phyloP scores from a whole-genome alignment of 148 eudicot species.

The Persicaria tinctoria region DNA sequence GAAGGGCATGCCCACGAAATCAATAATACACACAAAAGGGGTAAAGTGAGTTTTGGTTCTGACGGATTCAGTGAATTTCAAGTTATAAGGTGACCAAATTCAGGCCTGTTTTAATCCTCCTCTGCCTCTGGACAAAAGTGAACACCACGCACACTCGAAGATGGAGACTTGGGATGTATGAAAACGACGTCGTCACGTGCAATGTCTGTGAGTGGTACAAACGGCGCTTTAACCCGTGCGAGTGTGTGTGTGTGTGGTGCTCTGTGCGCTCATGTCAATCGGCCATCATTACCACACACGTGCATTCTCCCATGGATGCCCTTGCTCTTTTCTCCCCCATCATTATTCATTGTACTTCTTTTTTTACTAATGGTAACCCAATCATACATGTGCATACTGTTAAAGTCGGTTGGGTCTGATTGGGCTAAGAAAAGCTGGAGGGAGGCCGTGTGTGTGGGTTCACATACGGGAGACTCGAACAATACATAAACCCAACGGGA shows the following conservation, averaged over 20 bases:
- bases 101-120: too few species aligned
- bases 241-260: neutral
- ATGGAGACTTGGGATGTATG: neutral
- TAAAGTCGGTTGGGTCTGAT: too few species aligned
- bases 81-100: neutral
- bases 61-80: neutral
- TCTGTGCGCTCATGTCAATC: neutral
- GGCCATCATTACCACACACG: neutral
- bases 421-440: too few species aligned
- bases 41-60: neutral
- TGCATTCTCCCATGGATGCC: neutral
- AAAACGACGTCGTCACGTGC: constrained; percentile 16
- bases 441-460: too few species aligned
- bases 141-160: too few species aligned
- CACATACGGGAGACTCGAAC: too few species aligned
- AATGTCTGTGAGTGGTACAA: neutral
- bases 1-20: neutral
- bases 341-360: neutral
- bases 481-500: too few species aligned
- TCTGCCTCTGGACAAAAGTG: neutral
- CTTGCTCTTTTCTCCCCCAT: neutral
- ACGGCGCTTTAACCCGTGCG: neutral
- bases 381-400: neutral
- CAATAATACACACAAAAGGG: neutral
- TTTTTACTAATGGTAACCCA: neutral